Evolutionary conservation across 495 filamentous ascomycete genomes (phyloP), one percentile per base, ranked within the genome.

Genomic region (Trichoderma erinaceum): DNA sequence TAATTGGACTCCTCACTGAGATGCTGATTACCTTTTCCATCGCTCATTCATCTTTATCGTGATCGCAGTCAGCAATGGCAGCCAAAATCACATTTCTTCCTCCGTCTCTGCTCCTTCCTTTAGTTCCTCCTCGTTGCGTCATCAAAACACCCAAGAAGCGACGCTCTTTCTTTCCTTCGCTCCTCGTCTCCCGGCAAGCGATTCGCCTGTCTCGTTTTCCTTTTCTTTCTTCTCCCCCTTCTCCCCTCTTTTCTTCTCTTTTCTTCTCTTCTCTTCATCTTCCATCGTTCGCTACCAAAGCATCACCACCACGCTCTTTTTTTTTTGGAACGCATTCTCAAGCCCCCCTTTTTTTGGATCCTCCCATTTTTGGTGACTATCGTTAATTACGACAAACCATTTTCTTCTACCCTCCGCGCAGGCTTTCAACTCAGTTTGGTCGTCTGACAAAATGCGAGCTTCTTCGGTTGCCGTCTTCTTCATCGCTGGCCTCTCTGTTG

Each of bases 351-450:
- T 61, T 61, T 61, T 61, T 61, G 56, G 56, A 61, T 15, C 56
- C 25, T 25, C 50, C 44, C n/a, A n/a, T 58, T 61, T 61, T 61
- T 61, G 56, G 56, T 61, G 56, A 61, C 56, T 61, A 61, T 32
- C 27, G 23, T 61, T 61, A 61, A 61, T 61, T 25, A 13, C 25
- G 27, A 61, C 27, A 61, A 61, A 16, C 27, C 27, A 27, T 32
- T 61, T 32, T 32, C 16, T 25, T 3, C 25, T 13, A n/a, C 4
- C 48, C 4, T 21, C 10, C 48, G 21, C n/a, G n/a, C 56, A 35
- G 16, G 2, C 27, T 16, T 32, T 32, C 25, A n/a, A 7, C 21
- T 52, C 21, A 3, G 10, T 23, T 52, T 21, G n/a, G 7, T 52
- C 21, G n/a, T 48, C 56, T 29, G 25, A 8, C 56, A 61, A 61